Percentiles rank a stretch among this genome's conserved stretches.
These are phyloP conservation scores for Coniochaeta ligniaria DNA, from an alignment of 2,329 filamentous ascomycete species.

Conservation along the genomic window DNA sequence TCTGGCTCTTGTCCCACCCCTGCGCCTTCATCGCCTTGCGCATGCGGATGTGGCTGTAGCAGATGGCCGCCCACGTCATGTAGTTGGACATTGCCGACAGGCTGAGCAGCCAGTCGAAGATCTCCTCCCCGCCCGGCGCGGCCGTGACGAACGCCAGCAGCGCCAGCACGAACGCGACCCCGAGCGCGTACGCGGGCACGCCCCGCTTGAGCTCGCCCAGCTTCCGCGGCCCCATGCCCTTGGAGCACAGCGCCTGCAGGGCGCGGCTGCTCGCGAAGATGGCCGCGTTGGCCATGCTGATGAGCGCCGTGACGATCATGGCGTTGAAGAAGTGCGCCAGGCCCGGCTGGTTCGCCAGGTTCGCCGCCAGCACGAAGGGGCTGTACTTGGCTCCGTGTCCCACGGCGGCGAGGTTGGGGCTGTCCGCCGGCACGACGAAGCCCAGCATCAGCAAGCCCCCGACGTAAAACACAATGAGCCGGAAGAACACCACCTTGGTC, in stretches of 20 bases:
- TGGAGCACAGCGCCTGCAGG: conserved; percentile 24
- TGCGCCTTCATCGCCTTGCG: conserved; percentile 31
- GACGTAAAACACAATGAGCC: conserved; percentile 31
- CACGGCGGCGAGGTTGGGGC: conserved; percentile 15
- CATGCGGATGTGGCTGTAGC: conserved; percentile 37
- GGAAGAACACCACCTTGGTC: conserved; percentile 30
- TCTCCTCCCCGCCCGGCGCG: conserved; percentile 23
- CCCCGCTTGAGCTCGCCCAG: conserved; percentile 22
- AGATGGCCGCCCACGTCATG: conserved; percentile 41
- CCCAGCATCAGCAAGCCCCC: conserved; percentile 25
- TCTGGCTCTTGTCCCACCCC: conserved; percentile 22
- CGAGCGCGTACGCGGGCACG: conserved; percentile 34
- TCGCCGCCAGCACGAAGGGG: conserved; percentile 20
- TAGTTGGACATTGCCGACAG: conserved; percentile 42
- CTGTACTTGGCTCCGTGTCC: conserved; percentile 14
- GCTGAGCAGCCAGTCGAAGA: conserved; percentile 39
- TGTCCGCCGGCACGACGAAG: conserved; percentile 22
- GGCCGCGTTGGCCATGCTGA: conserved; percentile 34
- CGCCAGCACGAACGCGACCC: conserved; percentile 29
- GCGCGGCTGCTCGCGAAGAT: conserved; percentile 29
- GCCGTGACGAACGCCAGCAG: conserved; percentile 36
- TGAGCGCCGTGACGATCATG: conserved; percentile 26
- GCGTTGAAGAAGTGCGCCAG: conserved; percentile 24
- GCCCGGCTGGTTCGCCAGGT: conserved; percentile 17
- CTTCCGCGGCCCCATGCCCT: conserved; percentile 24